phyloP scores from a whole-genome alignment of 1,284 basidiomycete genomes.

The Chiua sp. region DNA sequence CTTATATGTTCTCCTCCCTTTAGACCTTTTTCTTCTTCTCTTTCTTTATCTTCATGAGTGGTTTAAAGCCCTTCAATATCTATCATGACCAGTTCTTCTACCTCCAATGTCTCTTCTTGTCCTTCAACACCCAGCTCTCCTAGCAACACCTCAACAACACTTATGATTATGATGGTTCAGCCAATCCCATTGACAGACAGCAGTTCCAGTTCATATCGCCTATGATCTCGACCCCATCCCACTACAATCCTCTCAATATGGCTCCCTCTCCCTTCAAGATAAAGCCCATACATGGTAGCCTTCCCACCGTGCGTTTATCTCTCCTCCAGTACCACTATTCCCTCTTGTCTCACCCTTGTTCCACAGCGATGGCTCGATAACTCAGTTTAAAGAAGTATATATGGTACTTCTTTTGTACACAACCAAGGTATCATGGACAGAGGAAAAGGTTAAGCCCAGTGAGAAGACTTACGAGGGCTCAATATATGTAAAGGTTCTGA shows the following conservation, averaged over 20 bases:
- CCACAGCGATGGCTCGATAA: constrained; percentile 82
- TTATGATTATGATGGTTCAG: too few species aligned
- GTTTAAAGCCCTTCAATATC: constrained; percentile 11
- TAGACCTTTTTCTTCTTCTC: constrained; percentile 1
- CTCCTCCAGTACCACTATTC: constrained; percentile 19
- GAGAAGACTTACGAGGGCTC: too few species aligned
- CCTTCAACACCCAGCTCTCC: too few species aligned
- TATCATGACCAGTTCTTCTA: constrained; percentile 77
- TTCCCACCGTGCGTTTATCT: constrained; percentile 67
- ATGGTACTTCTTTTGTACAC: too few species aligned
- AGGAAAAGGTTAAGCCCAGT: too few species aligned
- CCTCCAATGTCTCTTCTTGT: constrained; percentile 60
- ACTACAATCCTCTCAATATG: constrained; percentile 66
- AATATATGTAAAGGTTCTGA: too few species aligned
- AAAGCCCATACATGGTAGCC: constrained; percentile 67
- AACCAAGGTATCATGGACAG: too few species aligned
- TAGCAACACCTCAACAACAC: too few species aligned
- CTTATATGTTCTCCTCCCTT: too few species aligned
- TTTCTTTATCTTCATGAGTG: constrained; percentile 5
- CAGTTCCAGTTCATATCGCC: too few species aligned
- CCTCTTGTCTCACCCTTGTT: constrained; percentile 12
- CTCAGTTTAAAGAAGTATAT: constrained; percentile 23
- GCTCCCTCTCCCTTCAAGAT: constrained; percentile 74
- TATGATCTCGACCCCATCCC: constrained; percentile 65
- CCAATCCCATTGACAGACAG: too few species aligned